Percentiles rank a stretch among this genome's conserved stretches.
phyloP scores from a whole-genome alignment of 116 monocot genomes.

The Cymodocea nodosa region DNA sequence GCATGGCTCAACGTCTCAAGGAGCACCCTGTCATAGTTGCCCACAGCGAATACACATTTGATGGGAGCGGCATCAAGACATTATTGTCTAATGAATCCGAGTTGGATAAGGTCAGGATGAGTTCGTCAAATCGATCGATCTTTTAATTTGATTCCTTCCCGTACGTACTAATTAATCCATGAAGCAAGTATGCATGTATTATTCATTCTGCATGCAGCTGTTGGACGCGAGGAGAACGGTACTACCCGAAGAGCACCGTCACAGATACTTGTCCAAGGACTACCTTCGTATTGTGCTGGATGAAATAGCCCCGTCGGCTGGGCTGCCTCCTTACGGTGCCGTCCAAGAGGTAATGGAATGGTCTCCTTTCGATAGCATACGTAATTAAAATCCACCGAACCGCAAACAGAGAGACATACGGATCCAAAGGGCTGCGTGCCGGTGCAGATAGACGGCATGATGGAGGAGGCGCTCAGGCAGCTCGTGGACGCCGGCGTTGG shows the following conservation, averaged over 20 bases:
- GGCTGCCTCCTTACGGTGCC: constrained; percentile 65
- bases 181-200: not conserved
- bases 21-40: constrained; percentile 83
- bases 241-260: constrained; percentile 31
- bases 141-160: too few relatives aligned
- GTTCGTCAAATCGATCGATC: too few relatives aligned
- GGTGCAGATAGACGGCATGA: constrained; percentile 51
- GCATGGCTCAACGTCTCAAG: constrained; percentile 32
- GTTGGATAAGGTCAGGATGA: constrained; percentile 81
- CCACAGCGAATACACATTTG: constrained; percentile 76
- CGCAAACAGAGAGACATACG: too few relatives aligned
- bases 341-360: constrained; percentile 57
- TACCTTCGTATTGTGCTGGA: constrained; percentile 51
- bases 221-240: constrained; percentile 53
- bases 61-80: constrained; percentile 62
- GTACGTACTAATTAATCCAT: too few relatives aligned
- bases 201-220: constrained; percentile 37
- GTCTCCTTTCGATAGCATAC: too few relatives aligned
- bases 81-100: constrained; percentile 68
- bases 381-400: too few relatives aligned
- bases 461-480: constrained; percentile 35
- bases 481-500: constrained; percentile 9
- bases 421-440: too few relatives aligned
- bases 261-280: constrained; percentile 40
- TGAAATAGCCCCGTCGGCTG: constrained; percentile 45